phyloP scores from a whole-genome alignment of 2,329 filamentous ascomycete species.

The Penicillium sp. region DNA sequence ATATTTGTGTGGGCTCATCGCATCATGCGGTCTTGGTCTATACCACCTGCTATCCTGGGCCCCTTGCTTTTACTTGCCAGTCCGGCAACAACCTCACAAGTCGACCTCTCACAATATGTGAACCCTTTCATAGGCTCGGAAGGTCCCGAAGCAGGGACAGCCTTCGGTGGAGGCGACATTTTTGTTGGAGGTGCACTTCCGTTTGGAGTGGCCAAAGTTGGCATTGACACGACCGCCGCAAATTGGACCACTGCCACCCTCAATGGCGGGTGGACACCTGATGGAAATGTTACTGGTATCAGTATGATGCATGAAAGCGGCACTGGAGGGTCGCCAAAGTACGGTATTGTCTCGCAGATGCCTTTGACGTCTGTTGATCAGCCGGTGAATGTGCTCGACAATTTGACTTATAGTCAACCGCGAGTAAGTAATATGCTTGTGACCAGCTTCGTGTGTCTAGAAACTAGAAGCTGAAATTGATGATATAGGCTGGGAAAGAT shows the following conservation, averaged over 20 bases:
- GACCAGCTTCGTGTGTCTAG: too few relatives aligned
- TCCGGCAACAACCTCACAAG: conserved; percentile 2
- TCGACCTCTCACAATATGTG: conserved; percentile 41
- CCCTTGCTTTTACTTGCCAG: not conserved
- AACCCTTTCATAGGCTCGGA: conserved; percentile 52
- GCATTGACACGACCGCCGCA: conserved; percentile 41
- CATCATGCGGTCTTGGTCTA: not conserved
- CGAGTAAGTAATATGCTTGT: conserved; percentile 49
- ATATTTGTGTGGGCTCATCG: not conserved
- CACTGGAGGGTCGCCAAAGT: conserved; percentile 47
- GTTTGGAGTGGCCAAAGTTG: conserved; percentile 48
- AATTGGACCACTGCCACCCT: conserved; percentile 39
- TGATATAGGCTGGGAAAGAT: conserved; percentile 46
- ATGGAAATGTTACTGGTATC: conserved; percentile 55
- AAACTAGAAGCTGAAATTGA: too few relatives aligned
- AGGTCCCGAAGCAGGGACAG: conserved; percentile 44
- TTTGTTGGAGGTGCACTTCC: conserved; percentile 48
- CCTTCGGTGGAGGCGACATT: conserved; percentile 45
- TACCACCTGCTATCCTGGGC: not conserved
- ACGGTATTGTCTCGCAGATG: conserved; percentile 39
- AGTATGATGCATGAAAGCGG: conserved; percentile 52
- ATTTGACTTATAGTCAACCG: conserved; percentile 53
- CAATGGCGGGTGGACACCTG: conserved; percentile 49
- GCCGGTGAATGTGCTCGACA: conserved; percentile 44
- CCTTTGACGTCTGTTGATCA: conserved; percentile 38